phyloP scores from a whole-genome alignment of 257 asterid species.

The Gynochthodes officinalis region DNA sequence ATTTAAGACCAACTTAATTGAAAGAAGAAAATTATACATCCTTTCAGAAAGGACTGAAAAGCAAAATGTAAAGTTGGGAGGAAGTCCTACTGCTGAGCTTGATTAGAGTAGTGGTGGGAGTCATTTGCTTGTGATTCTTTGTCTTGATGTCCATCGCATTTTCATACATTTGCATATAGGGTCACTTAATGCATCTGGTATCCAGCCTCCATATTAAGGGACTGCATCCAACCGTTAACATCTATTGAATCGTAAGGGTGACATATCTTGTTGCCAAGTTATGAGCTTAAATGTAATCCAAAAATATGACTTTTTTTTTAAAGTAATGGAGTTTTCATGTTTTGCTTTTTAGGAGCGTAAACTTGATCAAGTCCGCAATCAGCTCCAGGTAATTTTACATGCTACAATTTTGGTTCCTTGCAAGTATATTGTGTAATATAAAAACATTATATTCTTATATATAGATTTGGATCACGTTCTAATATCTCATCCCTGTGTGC shows the following conservation, averaged over 20 bases:
- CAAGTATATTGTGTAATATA: background rate
- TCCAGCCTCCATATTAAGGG: conserved; percentile 59
- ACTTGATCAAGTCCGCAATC: conserved; percentile 75
- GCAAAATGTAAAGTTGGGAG: background rate
- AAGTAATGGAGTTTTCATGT: conserved; percentile 15
- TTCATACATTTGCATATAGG: conserved; percentile 19
- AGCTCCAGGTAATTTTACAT: conserved; percentile 58
- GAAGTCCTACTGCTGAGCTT: background rate
- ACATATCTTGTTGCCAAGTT: conserved; percentile 36
- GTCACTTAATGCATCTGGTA: conserved; percentile 35
- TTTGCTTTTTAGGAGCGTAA: conserved; percentile 53
- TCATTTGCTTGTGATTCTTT: background rate
- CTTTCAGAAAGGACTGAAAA: background rate
- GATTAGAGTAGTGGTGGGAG: background rate
- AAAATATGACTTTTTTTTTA: conserved; percentile 11
- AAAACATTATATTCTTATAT: background rate
- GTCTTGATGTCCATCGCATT: background rate
- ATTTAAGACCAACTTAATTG: no score
- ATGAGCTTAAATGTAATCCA: background rate
- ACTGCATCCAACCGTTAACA: conserved; percentile 62
- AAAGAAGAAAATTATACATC: background rate
- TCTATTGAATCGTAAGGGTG: conserved; percentile 64
- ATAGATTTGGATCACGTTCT: no score
- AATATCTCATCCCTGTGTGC: background rate
- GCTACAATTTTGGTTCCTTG: background rate